Conservation (phyloP, 176 grass and related monocot genomes). For the Oryza meridionalis region DNA sequence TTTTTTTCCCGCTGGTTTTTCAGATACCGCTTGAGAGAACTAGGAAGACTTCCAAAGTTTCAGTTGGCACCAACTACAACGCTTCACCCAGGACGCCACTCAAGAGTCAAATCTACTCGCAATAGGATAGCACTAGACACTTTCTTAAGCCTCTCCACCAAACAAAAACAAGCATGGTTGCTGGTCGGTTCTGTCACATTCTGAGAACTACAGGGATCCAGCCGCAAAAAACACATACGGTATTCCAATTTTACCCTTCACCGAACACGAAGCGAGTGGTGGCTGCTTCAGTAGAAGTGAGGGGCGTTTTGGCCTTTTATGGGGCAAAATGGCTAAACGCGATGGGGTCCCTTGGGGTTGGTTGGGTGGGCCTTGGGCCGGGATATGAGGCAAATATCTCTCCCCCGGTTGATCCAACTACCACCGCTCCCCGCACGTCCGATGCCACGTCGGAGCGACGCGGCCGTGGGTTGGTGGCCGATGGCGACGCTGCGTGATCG, state of each 20-base stretch:
- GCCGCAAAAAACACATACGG: background rate
- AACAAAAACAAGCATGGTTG: background rate
- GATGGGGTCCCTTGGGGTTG: background rate
- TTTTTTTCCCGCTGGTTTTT: background rate
- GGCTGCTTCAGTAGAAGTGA: background rate
- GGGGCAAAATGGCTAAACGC: background rate
- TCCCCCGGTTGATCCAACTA: conserved; percentile 36
- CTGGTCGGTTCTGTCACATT: background rate
- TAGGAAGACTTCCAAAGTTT: background rate
- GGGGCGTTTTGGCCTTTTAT: conserved; percentile 27
- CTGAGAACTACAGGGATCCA: background rate
- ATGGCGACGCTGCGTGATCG: conserved; percentile 30
- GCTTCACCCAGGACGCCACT: background rate
- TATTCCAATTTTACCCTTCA: background rate
- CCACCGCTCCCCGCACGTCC: conserved; percentile 33
- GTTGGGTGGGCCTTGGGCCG: conserved; percentile 8
- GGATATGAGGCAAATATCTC: background rate
- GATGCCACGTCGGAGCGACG: conserved; percentile 42
- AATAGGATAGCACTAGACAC: background rate
- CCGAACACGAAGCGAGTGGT: background rate
- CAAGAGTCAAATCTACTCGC: background rate
- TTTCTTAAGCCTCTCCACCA: background rate
- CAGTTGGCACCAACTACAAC: background rate
- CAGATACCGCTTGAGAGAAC: background rate
- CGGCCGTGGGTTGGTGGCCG: conserved; percentile 41